Conservation (phyloP, 805 yeast genomes). For the Danielia reshetovae region DNA sequence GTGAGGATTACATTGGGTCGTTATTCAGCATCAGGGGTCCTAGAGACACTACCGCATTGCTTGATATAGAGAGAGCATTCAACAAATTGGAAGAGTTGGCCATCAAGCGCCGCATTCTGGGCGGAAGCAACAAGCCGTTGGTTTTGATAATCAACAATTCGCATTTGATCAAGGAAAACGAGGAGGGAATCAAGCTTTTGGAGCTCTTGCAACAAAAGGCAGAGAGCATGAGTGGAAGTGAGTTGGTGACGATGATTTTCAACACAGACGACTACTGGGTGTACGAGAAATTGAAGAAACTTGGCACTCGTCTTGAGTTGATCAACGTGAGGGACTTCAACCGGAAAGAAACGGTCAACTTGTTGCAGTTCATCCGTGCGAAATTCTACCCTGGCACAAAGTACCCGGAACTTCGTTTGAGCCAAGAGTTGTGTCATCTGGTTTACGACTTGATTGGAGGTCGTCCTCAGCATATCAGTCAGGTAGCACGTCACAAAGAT, state of each 20-base stretch:
- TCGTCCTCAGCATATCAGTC: conserved; percentile 75
- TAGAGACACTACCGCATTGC: conserved; percentile 74
- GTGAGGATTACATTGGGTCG: conserved; percentile 81
- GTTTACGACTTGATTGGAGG: conserved; percentile 76
- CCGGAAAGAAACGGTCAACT: conserved; percentile 50
- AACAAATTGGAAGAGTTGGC: conserved; percentile 73
- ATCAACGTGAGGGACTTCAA: conserved; percentile 63
- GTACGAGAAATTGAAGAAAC: conserved; percentile 65
- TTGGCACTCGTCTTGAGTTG: conserved; percentile 73
- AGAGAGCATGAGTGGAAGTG: conserved; percentile 69
- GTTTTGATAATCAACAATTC: conserved; percentile 69
- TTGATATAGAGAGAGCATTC: conserved; percentile 82
- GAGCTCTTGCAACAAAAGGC: conserved; percentile 83
- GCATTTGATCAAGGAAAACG: conserved; percentile 72
- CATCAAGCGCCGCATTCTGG: conserved; percentile 38
- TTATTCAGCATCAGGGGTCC: conserved; percentile 80
- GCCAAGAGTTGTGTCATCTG: conserved; percentile 41
- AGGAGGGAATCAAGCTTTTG: conserved; percentile 64
- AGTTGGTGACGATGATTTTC: conserved; percentile 65
- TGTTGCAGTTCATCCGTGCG: conserved; percentile 49
- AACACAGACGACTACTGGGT: conserved; percentile 87
- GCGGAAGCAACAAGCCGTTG: conserved; percentile 48
- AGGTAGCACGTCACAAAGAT: conserved; percentile 58
- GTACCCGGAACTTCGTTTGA: conserved; percentile 34
- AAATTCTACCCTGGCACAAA: conserved; percentile 27